Evolutionary conservation across 2,329 filamentous ascomycete genomes (phyloP), one percentile per base, ranked within the genome.

Genomic region (Aspergillus neoniger): DNA sequence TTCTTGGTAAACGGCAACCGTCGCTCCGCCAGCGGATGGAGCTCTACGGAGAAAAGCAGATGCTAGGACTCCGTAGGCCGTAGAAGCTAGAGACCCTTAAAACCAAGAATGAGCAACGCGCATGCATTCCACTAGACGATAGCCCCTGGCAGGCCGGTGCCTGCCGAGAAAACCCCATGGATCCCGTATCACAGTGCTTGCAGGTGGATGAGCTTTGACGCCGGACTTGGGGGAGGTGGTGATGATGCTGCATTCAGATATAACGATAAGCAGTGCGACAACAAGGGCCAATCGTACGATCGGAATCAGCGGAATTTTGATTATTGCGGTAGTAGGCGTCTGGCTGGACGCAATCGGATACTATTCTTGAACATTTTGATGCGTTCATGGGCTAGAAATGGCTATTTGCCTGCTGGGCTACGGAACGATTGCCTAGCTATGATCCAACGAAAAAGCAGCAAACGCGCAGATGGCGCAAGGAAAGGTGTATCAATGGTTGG

Each of bases 401-500:
- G 32, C 32, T 12, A 15, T 36, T 36, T 36, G 32, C 32, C 32
- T 36, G 12, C 12, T 36, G 32, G 32, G 32, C 32, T 36, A 36
- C 32, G 32, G 32, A 14, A 36, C 32, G 32, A 36, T 32, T 52
- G n/a, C 28, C 48, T 25, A n/a, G 28, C 14, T 21, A n/a, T 39
- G 52, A 60, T 65, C 61, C 61, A 63, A 63, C 63, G 32, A 59
- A 48, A 57, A 47, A 41, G 38, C 53, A 61, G 58, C 19, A 52
- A 30, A 52, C n/a, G 41, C 41, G 49, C 56, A 60, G 52, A 60
- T 65, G 63, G 60, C 57, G 58, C 50, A 49, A 55, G 43, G 49
- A n/a, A 55, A 44, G 49, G 28, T n/a, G 43, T 53, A 44, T 36
- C 23, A 49, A 23, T 61, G 55, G 49, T 55, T 51, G 59, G 55